These are phyloP conservation scores for Lasiodiplodia hormozganensis DNA, from an alignment of 2,329 filamentous ascomycete genomes.

Conservation along the genomic window DNA sequence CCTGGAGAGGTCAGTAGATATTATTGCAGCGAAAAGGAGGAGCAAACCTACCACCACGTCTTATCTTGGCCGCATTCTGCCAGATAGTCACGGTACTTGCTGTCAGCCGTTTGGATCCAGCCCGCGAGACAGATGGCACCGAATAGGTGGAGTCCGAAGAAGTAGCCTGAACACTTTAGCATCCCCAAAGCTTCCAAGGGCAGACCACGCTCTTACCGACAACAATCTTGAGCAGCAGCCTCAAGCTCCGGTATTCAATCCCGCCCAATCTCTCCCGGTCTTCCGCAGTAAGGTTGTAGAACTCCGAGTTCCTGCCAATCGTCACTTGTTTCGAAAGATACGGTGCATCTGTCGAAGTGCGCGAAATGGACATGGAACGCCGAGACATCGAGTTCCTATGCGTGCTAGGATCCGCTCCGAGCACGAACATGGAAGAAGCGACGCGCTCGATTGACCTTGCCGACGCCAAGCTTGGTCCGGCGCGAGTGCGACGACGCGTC, in stretches of 20 bases:
- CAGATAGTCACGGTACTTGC: slow-evolving; percentile 53
- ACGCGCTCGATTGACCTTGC: slow-evolving; percentile 49
- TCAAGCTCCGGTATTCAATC: slow-evolving; percentile 60
- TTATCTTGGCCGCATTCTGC: slow-evolving; percentile 48
- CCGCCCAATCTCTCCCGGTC: slow-evolving; percentile 58
- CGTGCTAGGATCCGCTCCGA: slow-evolving; percentile 37
- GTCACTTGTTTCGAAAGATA: slow-evolving; percentile 53
- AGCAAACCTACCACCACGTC: slow-evolving; percentile 57
- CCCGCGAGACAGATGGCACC: slow-evolving; percentile 57
- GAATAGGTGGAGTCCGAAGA: slow-evolving; percentile 54
- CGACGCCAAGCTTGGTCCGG: slow-evolving; percentile 35
- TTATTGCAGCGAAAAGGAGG: too few species aligned
- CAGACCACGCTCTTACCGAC: slow-evolving; percentile 40
- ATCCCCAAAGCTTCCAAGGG: slow-evolving; percentile 31
- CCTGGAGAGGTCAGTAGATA: slow-evolving; percentile 32
- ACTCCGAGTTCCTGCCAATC: slow-evolving; percentile 56
- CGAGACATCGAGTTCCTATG: background rate
- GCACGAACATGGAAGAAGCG: slow-evolving; percentile 51
- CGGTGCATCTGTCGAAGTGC: slow-evolving; percentile 38
- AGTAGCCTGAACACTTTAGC: slow-evolving; percentile 46
- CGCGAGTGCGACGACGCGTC: background rate
- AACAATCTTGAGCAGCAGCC: slow-evolving; percentile 57
- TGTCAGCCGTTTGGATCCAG: slow-evolving; percentile 52
- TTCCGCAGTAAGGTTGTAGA: slow-evolving; percentile 51
- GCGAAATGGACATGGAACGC: background rate